Conservation (phyloP, 108 stramenopile genomes). For the Aureococcus anophagefferens region DNA sequence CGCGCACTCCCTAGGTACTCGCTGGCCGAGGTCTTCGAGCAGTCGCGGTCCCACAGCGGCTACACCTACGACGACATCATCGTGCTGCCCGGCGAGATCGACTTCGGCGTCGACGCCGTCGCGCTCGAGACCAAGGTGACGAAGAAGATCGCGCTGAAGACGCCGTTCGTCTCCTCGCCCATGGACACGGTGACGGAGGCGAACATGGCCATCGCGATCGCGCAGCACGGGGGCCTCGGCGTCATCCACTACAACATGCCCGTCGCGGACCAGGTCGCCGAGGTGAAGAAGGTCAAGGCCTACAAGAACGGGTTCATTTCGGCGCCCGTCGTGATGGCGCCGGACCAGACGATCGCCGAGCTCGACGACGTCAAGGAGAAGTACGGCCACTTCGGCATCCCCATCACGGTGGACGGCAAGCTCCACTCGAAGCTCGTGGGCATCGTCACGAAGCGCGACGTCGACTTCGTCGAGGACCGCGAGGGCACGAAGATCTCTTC, state of each 20-base stretch:
- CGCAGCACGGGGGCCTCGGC: constrained; percentile 96
- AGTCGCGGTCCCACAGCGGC: no score
- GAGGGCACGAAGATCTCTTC: constrained; percentile 24
- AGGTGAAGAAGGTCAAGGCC: constrained; percentile 85
- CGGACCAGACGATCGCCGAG: constrained; percentile 77
- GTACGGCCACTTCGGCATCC: constrained; percentile 90
- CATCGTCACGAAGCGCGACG: constrained; percentile 93
- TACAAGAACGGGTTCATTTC: constrained; percentile 99
- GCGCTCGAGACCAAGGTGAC: constrained; percentile 67
- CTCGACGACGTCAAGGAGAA: constrained; percentile 63
- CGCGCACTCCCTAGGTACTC: no score
- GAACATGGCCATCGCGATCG: constrained; percentile 97
- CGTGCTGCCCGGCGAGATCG: constrained; percentile 93
- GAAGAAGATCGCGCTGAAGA: constrained; percentile 67
- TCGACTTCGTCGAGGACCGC: constrained; percentile 82
- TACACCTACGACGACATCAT: constrained; percentile 32
- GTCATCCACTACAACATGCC: constrained; percentile 98
- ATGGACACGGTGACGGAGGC: constrained; percentile 99
- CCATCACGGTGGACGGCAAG: constrained; percentile 91
- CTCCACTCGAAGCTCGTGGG: constrained; percentile 92
- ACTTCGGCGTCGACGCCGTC: constrained; percentile 80
- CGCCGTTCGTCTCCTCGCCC: constrained; percentile 92
- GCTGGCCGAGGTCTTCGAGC: no score
- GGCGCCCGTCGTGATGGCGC: constrained; percentile 87
- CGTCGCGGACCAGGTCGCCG: constrained; percentile 78